Percentiles rank a stretch among this genome's conserved stretches.
Conservation (phyloP, 495 filamentous ascomycete genomes). For the Neurospora tetrasperma region DNA sequence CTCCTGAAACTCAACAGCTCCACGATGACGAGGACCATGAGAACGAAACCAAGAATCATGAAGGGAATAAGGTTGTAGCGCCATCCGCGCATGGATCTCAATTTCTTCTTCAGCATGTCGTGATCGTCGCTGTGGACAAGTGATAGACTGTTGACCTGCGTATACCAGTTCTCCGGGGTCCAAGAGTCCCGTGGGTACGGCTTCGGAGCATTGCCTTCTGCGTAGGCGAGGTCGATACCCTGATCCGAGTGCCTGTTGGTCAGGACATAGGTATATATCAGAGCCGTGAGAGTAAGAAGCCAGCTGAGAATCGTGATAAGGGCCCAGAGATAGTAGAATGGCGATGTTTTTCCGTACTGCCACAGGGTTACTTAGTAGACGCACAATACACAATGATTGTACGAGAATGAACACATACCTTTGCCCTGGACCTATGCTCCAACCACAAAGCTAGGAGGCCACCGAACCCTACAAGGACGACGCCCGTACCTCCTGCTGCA, state of each 20-base stretch:
- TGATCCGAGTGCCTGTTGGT: constrained; percentile 32
- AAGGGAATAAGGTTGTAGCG: constrained; percentile 45
- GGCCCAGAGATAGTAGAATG: constrained; percentile 32
- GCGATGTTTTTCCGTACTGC: constrained; percentile 14
- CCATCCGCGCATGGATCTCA: constrained; percentile 41
- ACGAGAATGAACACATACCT: constrained; percentile 1
- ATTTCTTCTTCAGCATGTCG: constrained; percentile 29
- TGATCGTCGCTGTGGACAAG: constrained; percentile 22
- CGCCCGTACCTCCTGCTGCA: constrained; percentile 39
- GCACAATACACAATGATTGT: neutral
- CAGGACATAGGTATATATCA: constrained; percentile 38
- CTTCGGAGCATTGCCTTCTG: constrained; percentile 18
- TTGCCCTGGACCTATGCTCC: constrained; percentile 21
- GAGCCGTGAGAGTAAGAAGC: constrained; percentile 34
- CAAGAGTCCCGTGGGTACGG: constrained; percentile 37
- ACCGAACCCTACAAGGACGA: constrained; percentile 38
- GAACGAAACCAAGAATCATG: constrained; percentile 33
- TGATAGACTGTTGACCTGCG: constrained; percentile 37
- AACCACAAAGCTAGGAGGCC: constrained; percentile 31
- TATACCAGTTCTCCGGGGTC: constrained; percentile 49
- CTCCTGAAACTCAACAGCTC: constrained; percentile 18
- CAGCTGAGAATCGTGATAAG: constrained; percentile 31
- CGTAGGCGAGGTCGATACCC: constrained; percentile 27
- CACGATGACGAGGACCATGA: constrained; percentile 36
- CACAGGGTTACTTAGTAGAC: constrained; percentile 1